Evolutionary conservation across 345 rosid species (phyloP), one percentile per base, ranked within the genome.

Genomic region (Aurinia saxatilis): DNA sequence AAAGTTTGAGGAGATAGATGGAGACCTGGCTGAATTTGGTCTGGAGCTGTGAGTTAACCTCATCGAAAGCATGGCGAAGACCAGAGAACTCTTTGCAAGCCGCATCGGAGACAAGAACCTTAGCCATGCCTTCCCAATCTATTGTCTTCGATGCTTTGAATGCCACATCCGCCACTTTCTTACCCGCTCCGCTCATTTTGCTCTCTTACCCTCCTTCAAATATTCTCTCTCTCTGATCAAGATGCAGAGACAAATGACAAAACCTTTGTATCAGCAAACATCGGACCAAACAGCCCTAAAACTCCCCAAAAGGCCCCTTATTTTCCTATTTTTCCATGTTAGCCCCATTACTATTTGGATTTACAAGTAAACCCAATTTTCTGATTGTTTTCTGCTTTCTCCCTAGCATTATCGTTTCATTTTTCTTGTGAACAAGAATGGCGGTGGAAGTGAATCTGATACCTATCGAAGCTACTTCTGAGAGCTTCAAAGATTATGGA

Each of bases 71-170:
- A 65, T 85, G 87, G 44, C 92, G 92, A 60, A 90, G 97, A 3
- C 56, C 56, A 63, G 79, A 67, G 78, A 87, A 90, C 78, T 90
- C 97, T 76, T 78, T 84, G 74, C 92, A 88, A 55, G 97, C 97
- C 65, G 79, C 90, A 18, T 83, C 85, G 72, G 95, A 71, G 78
- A 87, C 95, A 10, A 90, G 50, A 48, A 87, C 78, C 80, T 82
- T 87, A 9, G 87, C 85, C 92, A 90, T 87, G 44, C 85, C 92
- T 0, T 87, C 90, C 95, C 95, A 90, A 42, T 87, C 88, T n/a
- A 90, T 83, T 60, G 57, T 74, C 70, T 27, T 85, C n/a, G 88
- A 80, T 3, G 95, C 95, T 76, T 90, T 87, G 74, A 87, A 80
- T 3, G 90, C 95, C 47, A 82, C 85, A 62, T 86, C 97, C 0